Base-by-base conservation (phyloP, 2,329 filamentous ascomycete genomes). In the Claviceps arundinis region DNA sequence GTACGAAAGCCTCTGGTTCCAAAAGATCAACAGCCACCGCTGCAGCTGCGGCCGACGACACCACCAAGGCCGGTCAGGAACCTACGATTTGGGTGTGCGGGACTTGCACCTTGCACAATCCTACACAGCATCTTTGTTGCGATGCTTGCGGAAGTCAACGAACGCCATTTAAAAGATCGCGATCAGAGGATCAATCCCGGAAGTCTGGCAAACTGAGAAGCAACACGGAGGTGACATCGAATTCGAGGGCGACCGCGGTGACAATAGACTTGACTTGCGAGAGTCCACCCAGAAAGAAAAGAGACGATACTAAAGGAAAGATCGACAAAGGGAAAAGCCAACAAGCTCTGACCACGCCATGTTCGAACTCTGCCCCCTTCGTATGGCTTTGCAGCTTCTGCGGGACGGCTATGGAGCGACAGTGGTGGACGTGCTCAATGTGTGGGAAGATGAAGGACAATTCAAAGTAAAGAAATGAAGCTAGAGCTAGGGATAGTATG, bases 81-180 rank as follows among this genome's bases (percentile, higher is more conserved):
- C 17, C 50, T 11, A n/a, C 49, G 43, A 64, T 63, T 30, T 83
- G 80, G 80, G 68, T 67, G 9, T 84, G 80, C 57, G 61, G 63
- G 19, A 62, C 72, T 13, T 84, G 80, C 59, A 84, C 80, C 0
- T 65, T 82, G 22, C 69, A 73, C 52, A 84, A 84, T 57, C 73
- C 73, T 1, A 54, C 63, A 8, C 65, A 57, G n/a, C 77, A 68
- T 55, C 65, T 77, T 26, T 73, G 67, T 57, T 84, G 80, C 59
- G 78, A 79, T 55, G 79, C 75, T 5, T 84, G 80, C 57, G 73
- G 72, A 9, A 64, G 62, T 9, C 69, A 76, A 59, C 67, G 72
- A 43, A 56, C 52, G 46, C 54, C 50, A 42, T 50, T 55, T 40
- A 51, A 52, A 24, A 56, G 50, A 56, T 37, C 56, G 46, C 52